These are phyloP conservation scores for Gossypium schwendimanii DNA, from an alignment of 441 rosid genomes.

Conservation along the genomic window DNA sequence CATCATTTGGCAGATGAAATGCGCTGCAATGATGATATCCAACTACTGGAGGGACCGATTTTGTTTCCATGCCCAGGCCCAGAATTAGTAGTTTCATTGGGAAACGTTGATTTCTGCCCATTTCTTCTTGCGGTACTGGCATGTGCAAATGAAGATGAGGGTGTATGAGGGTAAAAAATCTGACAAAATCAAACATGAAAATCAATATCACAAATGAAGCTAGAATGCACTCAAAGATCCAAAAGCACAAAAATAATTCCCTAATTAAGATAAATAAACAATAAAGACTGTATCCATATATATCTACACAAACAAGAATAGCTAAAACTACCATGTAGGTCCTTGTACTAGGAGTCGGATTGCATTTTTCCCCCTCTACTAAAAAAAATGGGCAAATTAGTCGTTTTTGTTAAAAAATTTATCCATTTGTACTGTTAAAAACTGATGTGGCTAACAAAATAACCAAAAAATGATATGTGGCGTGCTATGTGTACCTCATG, in stretches of 20 bases:
- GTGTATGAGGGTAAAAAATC: constrained; percentile 43
- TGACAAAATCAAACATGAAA: constrained; percentile 32
- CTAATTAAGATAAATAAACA: neutral
- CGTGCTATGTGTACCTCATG: too few relatives aligned
- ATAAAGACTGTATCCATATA: neutral
- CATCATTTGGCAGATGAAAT: constrained; percentile 63
- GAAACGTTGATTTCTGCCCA: constrained; percentile 31
- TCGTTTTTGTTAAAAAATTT: too few relatives aligned
- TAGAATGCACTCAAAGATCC: neutral
- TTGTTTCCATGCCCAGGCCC: constrained; percentile 37
- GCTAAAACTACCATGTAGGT: too few relatives aligned
- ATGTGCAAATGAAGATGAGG: constrained; percentile 50
- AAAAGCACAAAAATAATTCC: neutral
- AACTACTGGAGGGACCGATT: constrained; percentile 53
- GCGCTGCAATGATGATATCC: constrained; percentile 71
- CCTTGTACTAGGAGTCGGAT: too few relatives aligned
- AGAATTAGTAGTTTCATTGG: constrained; percentile 42
- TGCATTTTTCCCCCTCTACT: too few relatives aligned
- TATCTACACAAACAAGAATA: neutral
- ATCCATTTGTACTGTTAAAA: too few relatives aligned
- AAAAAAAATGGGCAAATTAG: too few relatives aligned
- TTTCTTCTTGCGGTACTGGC: constrained; percentile 61
- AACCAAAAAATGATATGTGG: too few relatives aligned
- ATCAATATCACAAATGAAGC: neutral
- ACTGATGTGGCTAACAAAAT: too few relatives aligned